Evolutionary conservation across 352 stramenopile species (phyloP).

Genomic region (Elongisporangium prolatum): DNA sequence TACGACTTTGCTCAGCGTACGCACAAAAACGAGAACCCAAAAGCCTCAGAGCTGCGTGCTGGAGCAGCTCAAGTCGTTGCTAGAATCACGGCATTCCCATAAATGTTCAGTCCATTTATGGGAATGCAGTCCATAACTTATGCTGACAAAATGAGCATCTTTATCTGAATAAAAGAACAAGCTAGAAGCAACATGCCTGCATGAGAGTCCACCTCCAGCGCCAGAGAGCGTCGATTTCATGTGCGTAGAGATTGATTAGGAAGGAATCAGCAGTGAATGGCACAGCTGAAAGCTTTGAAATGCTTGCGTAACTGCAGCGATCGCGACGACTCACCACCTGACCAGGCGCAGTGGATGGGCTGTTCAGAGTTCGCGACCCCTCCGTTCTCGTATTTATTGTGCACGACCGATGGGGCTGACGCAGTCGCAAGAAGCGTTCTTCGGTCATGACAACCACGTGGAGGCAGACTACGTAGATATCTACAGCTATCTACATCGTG

Average conservation of each 20-base stretch:
- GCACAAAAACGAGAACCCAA: no score
- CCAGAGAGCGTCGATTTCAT: not conserved
- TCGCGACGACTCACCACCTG: not conserved
- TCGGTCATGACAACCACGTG: conserved; percentile 21
- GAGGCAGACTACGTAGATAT: conserved; percentile 37
- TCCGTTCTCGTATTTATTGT: not conserved
- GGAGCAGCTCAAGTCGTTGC: no score
- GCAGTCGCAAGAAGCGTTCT: conserved; percentile 50
- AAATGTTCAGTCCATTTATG: no score
- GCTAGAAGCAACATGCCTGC: not conserved
- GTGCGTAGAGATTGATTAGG: no score
- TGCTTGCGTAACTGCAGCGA: not conserved
- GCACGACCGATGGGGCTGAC: conserved; percentile 29
- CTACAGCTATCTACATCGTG: conserved; percentile 32
- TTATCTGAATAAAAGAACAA: not conserved
- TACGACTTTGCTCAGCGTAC: no score
- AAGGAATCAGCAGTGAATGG: no score
- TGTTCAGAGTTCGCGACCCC: not conserved
- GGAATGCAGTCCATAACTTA: no score
- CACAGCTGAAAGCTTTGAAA: no score
- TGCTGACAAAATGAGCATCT: no score
- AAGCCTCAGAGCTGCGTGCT: no score
- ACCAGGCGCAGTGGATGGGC: not conserved
- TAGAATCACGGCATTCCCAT: no score
- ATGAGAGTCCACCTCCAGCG: no score